A percentile compares a stretch with the other conserved stretches of the same genome.
Evolutionary conservation across 805 yeast genomes (phyloP).

Genomic region (Myxozyma geophila): DNA sequence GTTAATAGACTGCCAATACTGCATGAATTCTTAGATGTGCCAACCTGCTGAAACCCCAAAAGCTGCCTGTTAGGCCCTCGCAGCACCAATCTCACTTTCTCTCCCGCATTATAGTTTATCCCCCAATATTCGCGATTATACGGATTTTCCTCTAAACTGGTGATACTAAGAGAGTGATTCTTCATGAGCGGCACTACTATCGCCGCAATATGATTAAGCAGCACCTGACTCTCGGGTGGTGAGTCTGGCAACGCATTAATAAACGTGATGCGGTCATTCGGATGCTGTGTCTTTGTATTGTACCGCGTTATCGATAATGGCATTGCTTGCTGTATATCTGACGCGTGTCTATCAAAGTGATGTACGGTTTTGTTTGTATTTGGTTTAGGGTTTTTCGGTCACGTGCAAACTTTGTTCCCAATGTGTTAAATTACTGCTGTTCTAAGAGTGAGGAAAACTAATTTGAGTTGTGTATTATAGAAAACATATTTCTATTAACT

Average conservation of each 20-base stretch:
- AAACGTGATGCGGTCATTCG: slow-evolving; percentile 35
- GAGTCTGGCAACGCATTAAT: slow-evolving; percentile 33
- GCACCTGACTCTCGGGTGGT: slow-evolving; percentile 26
- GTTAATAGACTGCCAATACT: neutral
- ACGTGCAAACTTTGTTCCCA: neutral
- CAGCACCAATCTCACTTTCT: slow-evolving; percentile 32
- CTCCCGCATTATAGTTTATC: slow-evolving; percentile 37
- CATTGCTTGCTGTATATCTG: slow-evolving; percentile 10
- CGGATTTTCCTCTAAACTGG: slow-evolving; percentile 33
- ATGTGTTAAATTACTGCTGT: too few species aligned
- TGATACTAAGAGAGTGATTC: slow-evolving; percentile 30
- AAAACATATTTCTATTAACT: neutral
- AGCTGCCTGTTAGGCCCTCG: slow-evolving; percentile 32
- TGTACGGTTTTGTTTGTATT: neutral
- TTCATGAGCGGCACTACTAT: slow-evolving; percentile 37
- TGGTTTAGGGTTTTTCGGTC: neutral
- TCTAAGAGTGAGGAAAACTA: neutral
- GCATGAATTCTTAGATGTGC: neutral
- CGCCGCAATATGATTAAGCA: slow-evolving; percentile 37
- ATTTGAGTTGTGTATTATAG: neutral
- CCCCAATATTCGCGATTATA: slow-evolving; percentile 37
- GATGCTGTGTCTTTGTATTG: slow-evolving; percentile 28
- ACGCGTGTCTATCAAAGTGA: neutral
- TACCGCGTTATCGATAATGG: slow-evolving; percentile 28
- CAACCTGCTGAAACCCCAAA: slow-evolving; percentile 30